These are phyloP conservation scores for Cantharellus cinnabarinus DNA, from an alignment of 768 basidiomycete species.

Conservation along the genomic window DNA sequence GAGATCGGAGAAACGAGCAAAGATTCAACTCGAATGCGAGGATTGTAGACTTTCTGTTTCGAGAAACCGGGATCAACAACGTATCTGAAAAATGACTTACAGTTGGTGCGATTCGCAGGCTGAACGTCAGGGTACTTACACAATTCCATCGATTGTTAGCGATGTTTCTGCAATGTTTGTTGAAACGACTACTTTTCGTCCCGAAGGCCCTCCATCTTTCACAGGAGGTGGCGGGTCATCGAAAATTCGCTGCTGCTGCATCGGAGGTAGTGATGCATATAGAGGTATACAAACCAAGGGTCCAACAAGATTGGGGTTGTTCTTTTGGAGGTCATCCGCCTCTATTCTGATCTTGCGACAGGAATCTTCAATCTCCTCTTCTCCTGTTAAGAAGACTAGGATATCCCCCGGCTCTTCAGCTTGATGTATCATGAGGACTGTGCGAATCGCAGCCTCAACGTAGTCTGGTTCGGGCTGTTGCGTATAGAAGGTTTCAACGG, in stretches of 20 bases:
- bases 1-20: conserved; percentile 87
- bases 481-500: conserved; percentile 89
- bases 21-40: conserved; percentile 86
- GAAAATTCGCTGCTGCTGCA: conserved; percentile 93
- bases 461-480: conserved; percentile 89
- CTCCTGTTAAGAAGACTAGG: conserved; percentile 88
- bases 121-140: conserved; percentile 58
- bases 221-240: conserved; percentile 59
- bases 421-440: conserved; percentile 91
- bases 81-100: conserved; percentile 22
- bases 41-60: conserved; percentile 97
- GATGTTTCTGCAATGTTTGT: conserved; percentile 98
- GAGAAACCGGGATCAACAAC: conserved; percentile 96
- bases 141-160: conserved; percentile 93
- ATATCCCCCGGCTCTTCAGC: conserved; percentile 88
- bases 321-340: conserved; percentile 60
- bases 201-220: conserved; percentile 48
- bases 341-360: conserved; percentile 86
- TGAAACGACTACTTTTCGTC: conserved; percentile 83
- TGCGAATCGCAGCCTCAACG: conserved; percentile 89
- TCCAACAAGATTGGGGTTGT: conserved; percentile 56
- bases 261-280: conserved; percentile 85
- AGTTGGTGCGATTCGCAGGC: not conserved
- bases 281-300: conserved; percentile 80
- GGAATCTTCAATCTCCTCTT: conserved; percentile 94